Evolutionary conservation across 768 basidiomycete species (phyloP), one percentile per base, ranked within the genome.

Genomic region (Amanita subjunquillea): DNA sequence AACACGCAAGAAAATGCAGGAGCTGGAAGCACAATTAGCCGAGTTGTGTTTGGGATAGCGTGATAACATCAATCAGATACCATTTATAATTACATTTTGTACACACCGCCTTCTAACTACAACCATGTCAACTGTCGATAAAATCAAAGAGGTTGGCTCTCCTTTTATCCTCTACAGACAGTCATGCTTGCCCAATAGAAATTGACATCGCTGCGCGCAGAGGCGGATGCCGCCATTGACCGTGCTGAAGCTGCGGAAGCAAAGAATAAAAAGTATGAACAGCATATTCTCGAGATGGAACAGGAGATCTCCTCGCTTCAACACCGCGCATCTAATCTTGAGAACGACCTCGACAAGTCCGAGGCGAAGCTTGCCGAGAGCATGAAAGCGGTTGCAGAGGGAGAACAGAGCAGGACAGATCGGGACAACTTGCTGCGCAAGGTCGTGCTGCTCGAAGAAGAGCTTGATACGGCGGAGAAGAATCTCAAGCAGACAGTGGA

Each of bases 401-500:
- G 82, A 46, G 89, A 91, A 60, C 65, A 69, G 9, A 81, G 79
- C 62, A 86, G 80, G 69, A 75, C 77, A 20, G 80, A 80, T 22
- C 87, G 78, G 55, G 94, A 96, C 55, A 75, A 72, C 44, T 74
- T 97, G 53, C 57, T 63, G 30, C 75, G 95, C 57, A 99, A 98
- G 76, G 80, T 98, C 27, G 82, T 87, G 60, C 73, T 98, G 9
- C 73, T 98, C 37, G 95, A 98, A 70, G 92, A 95, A 63, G 95
- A 99, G 70, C 78, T 99, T 3, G 96, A 98, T 62, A 78, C 80
- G 36, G 86, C 95, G 8, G 96, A 99, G 77, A 94, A 92, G 82
- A 92, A 91, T 64, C 73, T 91, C 58, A 95, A 95, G 72, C 95
- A 98, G 63, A 94, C 91, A 1, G 85, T 88, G 29, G 96, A 97